A percentile compares a stretch with the other conserved stretches of the same genome.
These are phyloP conservation scores for Anethum foeniculum DNA, from an alignment of 140 eudicot species.

Conservation along the genomic window DNA sequence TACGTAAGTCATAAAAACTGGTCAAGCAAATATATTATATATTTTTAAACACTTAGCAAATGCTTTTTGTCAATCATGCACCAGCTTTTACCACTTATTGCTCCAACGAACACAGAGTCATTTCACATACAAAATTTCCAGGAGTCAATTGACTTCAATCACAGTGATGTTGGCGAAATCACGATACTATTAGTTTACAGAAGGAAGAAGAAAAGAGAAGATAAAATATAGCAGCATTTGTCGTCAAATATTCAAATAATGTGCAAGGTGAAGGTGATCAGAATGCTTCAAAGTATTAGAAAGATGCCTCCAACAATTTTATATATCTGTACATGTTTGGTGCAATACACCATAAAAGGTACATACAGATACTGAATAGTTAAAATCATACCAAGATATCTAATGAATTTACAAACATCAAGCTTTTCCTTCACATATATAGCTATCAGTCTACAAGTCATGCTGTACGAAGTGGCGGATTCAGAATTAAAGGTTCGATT, in stretches of 20 bases:
- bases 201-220: not conserved
- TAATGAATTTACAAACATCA: not conserved
- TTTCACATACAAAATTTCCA: not conserved
- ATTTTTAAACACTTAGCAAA: not conserved
- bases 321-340: not conserved
- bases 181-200: too few species aligned
- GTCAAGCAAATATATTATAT: not conserved
- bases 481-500: not conserved
- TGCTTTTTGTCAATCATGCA: not conserved
- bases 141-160: not conserved
- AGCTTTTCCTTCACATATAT: not conserved
- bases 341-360: not conserved
- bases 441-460: not conserved
- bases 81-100: not conserved
- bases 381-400: not conserved
- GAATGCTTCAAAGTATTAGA: not conserved
- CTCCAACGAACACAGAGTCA: not conserved
- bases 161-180: not conserved
- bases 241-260: not conserved
- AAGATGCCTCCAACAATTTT: not conserved
- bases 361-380: not conserved
- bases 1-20: too few species aligned
- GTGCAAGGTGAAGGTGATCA: not conserved
- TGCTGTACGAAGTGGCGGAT: not conserved
- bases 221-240: not conserved